A percentile compares a stretch with the other conserved stretches of the same genome.
Evolutionary conservation across 2,329 filamentous ascomycete genomes (phyloP).

Genomic region (Aphanocladium album): DNA sequence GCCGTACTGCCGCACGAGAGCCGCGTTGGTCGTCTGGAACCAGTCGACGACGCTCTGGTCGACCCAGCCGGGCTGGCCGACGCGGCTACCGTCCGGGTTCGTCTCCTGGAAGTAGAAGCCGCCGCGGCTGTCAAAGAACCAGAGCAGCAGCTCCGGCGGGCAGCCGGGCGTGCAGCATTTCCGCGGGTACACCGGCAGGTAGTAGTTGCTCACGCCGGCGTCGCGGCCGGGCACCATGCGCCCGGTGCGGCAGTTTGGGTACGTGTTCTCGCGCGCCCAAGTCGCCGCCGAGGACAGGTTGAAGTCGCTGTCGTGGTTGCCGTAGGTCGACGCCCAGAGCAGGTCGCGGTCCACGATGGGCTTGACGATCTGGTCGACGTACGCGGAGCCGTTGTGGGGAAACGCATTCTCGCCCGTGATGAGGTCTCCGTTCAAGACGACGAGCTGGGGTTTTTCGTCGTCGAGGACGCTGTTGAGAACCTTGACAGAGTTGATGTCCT

Average conservation of each 20-base stretch:
- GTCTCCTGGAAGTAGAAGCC: constrained; percentile 45
- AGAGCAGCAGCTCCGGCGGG: constrained; percentile 48
- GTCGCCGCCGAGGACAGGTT: constrained; percentile 48
- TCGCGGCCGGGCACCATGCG: constrained; percentile 33
- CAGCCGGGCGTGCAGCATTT: constrained; percentile 30
- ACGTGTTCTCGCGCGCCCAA: constrained; percentile 36
- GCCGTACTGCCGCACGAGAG: constrained; percentile 25
- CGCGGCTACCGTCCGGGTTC: constrained; percentile 23
- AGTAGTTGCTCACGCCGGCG: constrained; percentile 43
- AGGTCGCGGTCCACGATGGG: constrained; percentile 52
- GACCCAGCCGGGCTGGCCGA: constrained; percentile 41
- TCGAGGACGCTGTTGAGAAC: constrained; percentile 33
- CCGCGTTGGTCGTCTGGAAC: constrained; percentile 33
- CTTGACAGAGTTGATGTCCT: constrained; percentile 31
- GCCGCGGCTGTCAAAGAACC: constrained; percentile 67
- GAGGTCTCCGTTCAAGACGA: constrained; percentile 56
- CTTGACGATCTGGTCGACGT: constrained; percentile 54
- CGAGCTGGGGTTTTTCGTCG: constrained; percentile 9
- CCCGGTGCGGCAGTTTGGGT: constrained; percentile 33
- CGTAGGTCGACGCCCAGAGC: constrained; percentile 64
- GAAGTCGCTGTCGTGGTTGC: constrained; percentile 62
- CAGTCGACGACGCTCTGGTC: constrained; percentile 39
- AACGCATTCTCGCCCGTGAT: constrained; percentile 63
- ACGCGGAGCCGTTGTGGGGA: constrained; percentile 47
- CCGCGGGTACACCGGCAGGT: constrained; percentile 38